Conservation (phyloP, 768 basidiomycete genomes). For the Hericium coralloides region DNA sequence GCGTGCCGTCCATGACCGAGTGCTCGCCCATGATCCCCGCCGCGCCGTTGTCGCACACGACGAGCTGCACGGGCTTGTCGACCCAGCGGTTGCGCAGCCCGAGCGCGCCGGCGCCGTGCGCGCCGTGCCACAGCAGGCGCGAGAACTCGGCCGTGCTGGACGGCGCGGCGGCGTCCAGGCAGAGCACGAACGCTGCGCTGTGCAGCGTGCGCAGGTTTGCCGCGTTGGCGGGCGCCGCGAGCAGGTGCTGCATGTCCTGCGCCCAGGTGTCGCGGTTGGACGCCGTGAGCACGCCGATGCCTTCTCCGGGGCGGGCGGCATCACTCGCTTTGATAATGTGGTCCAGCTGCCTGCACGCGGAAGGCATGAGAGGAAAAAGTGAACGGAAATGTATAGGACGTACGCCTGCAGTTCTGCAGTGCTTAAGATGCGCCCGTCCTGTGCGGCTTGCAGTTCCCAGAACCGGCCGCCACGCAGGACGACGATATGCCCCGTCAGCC, state of each 20-base stretch:
- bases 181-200: conserved; percentile 79
- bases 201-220: conserved; percentile 64
- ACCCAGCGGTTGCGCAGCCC: conserved; percentile 77
- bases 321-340: conserved; percentile 59
- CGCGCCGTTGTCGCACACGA: conserved; percentile 73
- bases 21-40: conserved; percentile 93
- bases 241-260: conserved; percentile 29
- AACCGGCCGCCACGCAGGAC: conserved; percentile 79
- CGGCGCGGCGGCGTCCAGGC: conserved; percentile 60
- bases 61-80: conserved; percentile 84
- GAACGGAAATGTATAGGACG: conserved; percentile 12
- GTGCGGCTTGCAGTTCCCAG: conserved; percentile 67
- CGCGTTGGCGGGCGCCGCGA: conserved; percentile 51
- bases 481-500: conserved; percentile 70
- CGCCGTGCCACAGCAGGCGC: conserved; percentile 77
- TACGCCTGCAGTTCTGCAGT: conserved; percentile 59
- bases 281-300: conserved; percentile 66
- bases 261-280: conserved; percentile 87
- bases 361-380: neutral
- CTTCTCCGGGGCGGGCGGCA: conserved; percentile 47
- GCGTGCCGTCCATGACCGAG: conserved; percentile 86
- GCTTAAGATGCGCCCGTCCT: conserved; percentile 49
- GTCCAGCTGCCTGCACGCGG: conserved; percentile 49
- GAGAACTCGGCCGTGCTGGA: conserved; percentile 47
- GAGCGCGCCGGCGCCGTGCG: conserved; percentile 17